Evolutionary conservation across 176 grass and related monocot genomes (phyloP), one percentile per base, ranked within the genome.

Genomic region (Thalia dealbata): DNA sequence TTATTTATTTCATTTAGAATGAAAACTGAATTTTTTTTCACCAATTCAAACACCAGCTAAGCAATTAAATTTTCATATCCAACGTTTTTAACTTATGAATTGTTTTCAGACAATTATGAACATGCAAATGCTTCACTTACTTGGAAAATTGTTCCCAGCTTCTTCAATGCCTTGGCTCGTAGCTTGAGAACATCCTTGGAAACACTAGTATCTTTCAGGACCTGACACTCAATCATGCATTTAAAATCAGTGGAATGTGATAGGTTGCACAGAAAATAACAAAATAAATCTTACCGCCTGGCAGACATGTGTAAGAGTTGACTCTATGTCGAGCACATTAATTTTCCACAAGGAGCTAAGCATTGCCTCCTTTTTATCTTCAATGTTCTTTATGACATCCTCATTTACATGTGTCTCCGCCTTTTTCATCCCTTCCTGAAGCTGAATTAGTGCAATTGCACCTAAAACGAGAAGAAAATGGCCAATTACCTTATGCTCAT

Each of bases 291-390:
- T 91, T 96, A 96, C 92, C 35, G 82, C 89, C 87, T 85, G 84
- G 76, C 89, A 96, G 64, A 96, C 86, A 44, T 66, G 89, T 52
- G 84, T 77, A 72, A 96, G 84, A 0, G 92, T 92, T 73, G 77
- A 73, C 45, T 96, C 92, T 59, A 96, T 92, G 79, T 96, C 89
- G 24, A 96, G 86, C 19, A 96, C 92, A 64, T 92, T 96, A 67
- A 96, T 90, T 87, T 96, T 96, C 92, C 89, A 96, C 67, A 96
- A 52, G 50, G 84, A 96, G 80, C 84, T 88, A 50, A 92, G 78
- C 89, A 96, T 89, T 12, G 69, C 86, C 66, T 86, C 92, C 52
- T 96, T 96, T 83, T 89, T 96, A 64, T 88, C 92, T 72, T 96
- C 89, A 16, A 96, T 67, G 51, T 23, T 81, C 82, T 81, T 92